Base-by-base conservation (phyloP, 768 basidiomycete species). In the Gloeostereum incarnatum region DNA sequence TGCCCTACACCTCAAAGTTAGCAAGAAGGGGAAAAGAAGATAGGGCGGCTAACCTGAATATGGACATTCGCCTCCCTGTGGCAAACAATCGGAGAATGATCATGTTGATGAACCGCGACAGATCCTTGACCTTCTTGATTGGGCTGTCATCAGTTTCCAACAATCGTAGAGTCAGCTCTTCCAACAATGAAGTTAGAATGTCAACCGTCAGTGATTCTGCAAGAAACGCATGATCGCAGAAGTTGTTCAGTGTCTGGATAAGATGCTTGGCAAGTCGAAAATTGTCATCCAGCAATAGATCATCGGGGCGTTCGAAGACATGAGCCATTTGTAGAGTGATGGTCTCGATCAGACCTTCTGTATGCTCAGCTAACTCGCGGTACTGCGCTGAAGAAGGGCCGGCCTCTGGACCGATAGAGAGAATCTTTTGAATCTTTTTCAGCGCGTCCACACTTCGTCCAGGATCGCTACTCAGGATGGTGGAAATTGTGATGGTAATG, bases 91-190 rank as follows among this genome's bases (percentile, higher is more conserved):
- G 82, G 41, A 99, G 66, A 44, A 98, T 84, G 41, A 98, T 92
- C 88, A 97, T 93, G 59, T 99, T 99, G 62, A 99, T 93, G 59
- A 96, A 98, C 35, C 88, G 78, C 4, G 91, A 92, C 41, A 98
- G 54, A 54, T 98, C 96, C 54, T 92, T 90, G 29, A 96, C 78
- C 52, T 90, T 84, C 55, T 76, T 78, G 33, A 85, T 73, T 11
- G 69, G 59, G 47, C 79, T 89, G 49, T 92, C 88, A 53, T 98
- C 94, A 20, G 94, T 97, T 56, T 96, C 88, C 14, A 99, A 71
- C 16, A 99, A 71, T 5, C 94, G 81, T 25, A 89, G 59, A 0
- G 94, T 94, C 48, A 99, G 62, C 59, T 97, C 92, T 51, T 92
- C 88, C 40, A 98, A 65, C n/a, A 99, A 62, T 1, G 81, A 76